Base-by-base conservation (phyloP, 2,329 filamentous ascomycete genomes). In the Colletotrichum spaethianum region DNA sequence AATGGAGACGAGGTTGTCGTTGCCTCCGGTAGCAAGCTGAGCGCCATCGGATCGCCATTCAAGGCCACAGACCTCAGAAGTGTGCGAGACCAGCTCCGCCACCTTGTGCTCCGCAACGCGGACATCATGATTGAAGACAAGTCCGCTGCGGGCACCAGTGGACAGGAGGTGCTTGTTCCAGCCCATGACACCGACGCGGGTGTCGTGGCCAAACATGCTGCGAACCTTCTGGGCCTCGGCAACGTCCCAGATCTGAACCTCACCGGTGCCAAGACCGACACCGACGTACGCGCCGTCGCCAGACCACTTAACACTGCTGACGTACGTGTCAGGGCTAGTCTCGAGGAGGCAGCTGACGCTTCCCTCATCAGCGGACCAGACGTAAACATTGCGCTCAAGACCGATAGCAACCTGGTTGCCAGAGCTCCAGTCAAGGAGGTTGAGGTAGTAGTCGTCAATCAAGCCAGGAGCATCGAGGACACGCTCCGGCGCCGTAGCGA, bases 161-260 rank as follows among this genome's bases (percentile, higher is more conserved):
- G 96, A 98, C 63, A 99, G 90, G 70, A 97, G 91, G 85, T 98
- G 96, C 90, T 98, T 98, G 89, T 94, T 98, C 96, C 96, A 99
- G 79, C 95, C 94, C 95, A 98, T 98, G 75, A 98, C 96, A 80
- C 95, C 94, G 75, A 99, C 96, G 67, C 96, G 95, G 48, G 94
- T 96, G 80, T 98, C 96, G 81, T 99, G 96, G 73, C 96, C 96
- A 81, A 95, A 93, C 96, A 99, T 99, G 88, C 95, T 98, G 82
- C 96, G 95, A 72, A 99, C 93, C 89, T 98, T 98, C 80, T 92
- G 93, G 74, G 93, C 91, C 83, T 99, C 96, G 78, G 97, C 93
- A 36, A 98, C 96, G 79, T 98, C 96, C 96, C 96, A 99, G 85
- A 99, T 99, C 86, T 99, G 96, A 46, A 99, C 94, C 83, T 99